phyloP scores from a whole-genome alignment of 805 yeast genomes.

The Sungouiella thailandica region DNA sequence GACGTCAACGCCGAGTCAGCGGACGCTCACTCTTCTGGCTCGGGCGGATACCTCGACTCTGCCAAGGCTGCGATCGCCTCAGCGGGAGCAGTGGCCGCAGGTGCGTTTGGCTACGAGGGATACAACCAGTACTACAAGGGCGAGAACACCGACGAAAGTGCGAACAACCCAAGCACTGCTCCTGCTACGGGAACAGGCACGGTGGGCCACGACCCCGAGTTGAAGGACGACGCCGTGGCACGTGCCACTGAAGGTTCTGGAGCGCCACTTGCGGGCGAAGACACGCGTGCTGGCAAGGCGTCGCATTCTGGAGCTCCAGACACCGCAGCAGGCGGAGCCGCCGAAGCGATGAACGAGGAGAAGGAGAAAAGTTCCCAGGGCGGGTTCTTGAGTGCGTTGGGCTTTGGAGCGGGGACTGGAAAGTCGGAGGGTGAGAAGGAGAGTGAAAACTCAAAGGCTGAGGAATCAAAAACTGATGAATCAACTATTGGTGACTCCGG shows the following conservation, averaged over 20 bases:
- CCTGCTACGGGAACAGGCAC: conserved; percentile 2
- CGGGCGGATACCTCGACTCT: no score
- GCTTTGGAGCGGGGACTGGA: conserved; percentile 6
- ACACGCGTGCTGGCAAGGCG: background rate
- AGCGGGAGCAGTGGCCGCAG: conserved; percentile 19
- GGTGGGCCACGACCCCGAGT: background rate
- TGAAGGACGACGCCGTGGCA: background rate
- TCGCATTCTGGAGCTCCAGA: background rate
- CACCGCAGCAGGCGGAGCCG: conserved; percentile 17
- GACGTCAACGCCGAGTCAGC: no score
- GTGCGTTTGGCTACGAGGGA: conserved; percentile 17
- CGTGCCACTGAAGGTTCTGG: background rate
- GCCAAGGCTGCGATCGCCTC: conserved; percentile 15
- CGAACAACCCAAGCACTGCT: conserved; percentile 1
- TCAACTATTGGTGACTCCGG: background rate
- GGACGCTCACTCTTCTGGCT: no score
- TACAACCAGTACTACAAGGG: conserved; percentile 12
- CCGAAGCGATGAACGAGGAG: conserved; percentile 14
- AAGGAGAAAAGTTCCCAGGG: conserved; percentile 2
- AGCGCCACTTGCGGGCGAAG: background rate
- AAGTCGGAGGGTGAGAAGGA: background rate
- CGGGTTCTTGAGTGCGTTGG: conserved; percentile 9
- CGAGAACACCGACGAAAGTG: conserved; percentile 3
- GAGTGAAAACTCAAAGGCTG: background rate
- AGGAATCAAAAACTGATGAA: background rate